Evolutionary conservation across 2,329 filamentous ascomycete genomes (phyloP).

Genomic region (Aspergillus niger): DNA sequence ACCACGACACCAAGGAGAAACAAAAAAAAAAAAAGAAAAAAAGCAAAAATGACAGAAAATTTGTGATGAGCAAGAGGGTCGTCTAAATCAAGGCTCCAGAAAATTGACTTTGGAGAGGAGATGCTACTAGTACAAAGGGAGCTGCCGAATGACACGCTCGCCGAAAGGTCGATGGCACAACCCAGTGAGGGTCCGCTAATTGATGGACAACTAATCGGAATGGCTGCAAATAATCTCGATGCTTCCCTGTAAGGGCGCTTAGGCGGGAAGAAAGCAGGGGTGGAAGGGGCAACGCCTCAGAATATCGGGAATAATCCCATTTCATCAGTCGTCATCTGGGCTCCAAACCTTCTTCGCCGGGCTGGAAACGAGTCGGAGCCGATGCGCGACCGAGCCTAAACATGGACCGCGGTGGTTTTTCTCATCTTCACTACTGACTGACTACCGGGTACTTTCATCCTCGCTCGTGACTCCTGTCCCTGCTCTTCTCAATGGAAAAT

Average conservation of each 20-base stretch:
- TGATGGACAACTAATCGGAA: neutral
- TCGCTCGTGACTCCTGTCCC: neutral
- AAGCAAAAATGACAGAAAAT: neutral
- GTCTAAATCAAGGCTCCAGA: neutral
- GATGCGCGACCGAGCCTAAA: constrained; percentile 8
- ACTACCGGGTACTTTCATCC: no score
- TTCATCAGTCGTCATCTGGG: neutral
- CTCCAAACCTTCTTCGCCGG: neutral
- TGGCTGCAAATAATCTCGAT: constrained; percentile 1
- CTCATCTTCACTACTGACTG: neutral
- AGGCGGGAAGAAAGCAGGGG: neutral
- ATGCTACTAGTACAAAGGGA: constrained; percentile 5
- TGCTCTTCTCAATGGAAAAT: neutral
- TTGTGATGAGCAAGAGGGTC: neutral
- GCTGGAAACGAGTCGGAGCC: constrained; percentile 4
- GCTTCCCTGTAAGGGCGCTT: neutral
- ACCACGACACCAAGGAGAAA: neutral
- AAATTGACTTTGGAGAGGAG: neutral
- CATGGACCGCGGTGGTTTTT: neutral
- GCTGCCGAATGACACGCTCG: constrained; percentile 5
- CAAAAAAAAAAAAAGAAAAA: neutral
- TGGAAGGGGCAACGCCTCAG: neutral
- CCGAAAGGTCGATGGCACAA: constrained; percentile 1
- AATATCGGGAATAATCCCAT: neutral
- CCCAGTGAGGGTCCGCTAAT: neutral